Evolutionary conservation across 768 basidiomycete species (phyloP), one percentile per base, ranked within the genome.

Genomic region (Kwoniella bestiolae): DNA sequence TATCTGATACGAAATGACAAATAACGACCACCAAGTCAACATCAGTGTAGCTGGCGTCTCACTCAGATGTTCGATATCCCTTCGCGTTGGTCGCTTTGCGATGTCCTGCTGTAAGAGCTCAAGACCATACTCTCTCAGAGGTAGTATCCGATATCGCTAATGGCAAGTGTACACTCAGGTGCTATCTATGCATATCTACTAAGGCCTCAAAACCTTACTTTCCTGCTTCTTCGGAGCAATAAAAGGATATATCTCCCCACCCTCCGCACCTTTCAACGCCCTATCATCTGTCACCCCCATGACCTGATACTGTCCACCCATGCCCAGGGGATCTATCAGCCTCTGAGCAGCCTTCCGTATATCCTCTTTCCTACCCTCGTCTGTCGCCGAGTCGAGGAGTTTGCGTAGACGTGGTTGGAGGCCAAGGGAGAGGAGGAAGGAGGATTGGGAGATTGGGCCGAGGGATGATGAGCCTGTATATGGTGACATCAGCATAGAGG

Each of bases 261-360:
- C 35, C 21, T 52, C 47, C 1, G 16, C 31, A 21, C n/a, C n/a
- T 21, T 21, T 56, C n/a, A 35, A 5, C 55, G n/a, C 49, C 3
- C 41, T 28, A 14, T 26, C 63, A 29, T 45, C 53, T 4, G 82
- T 83, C 2, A 89, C 67, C 1, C 88, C 93, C 79, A 97, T 82
- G 18, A 97, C 85, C 79, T 88, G 85, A 76, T 97, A 98, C 82
- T 95, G 86, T 41, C 79, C 83, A 0, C 96, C 95, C 95, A 98
- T 98, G 21, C 92, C 84, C 11, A 83, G 82, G 1, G 84, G 84
- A 78, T 96, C 91, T 18, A 92, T 86, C n/a, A 97, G 82, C 66
- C 94, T 82, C 61, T 84, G 80, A 25, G 88, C 90, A 0, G 87
- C 89, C 26, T 84, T 82, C 25, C 82, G 82, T 50, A 94, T 88